These are phyloP conservation scores for Pseudogymnoascus pannorum DNA, from an alignment of 2,329 filamentous ascomycete genomes.

Conservation along the genomic window DNA sequence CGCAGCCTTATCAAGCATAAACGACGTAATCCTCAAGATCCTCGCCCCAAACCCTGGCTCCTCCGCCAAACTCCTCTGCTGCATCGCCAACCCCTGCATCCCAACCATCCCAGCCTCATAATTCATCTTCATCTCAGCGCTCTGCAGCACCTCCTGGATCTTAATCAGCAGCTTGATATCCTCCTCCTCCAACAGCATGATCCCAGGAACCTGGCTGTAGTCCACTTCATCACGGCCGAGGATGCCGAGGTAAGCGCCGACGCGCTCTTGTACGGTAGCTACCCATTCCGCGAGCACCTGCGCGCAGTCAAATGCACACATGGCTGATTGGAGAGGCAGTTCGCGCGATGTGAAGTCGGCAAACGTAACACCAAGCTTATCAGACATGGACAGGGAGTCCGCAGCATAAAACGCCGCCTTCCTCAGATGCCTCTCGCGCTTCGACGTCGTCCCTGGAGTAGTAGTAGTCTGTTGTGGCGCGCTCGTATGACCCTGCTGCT, in stretches of 20 bases:
- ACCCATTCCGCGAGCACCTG: constrained; percentile 94
- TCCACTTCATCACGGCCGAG: constrained; percentile 79
- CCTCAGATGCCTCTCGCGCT: constrained; percentile 78
- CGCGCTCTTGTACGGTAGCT: constrained; percentile 83
- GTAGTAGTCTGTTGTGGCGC: background rate
- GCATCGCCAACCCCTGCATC: constrained; percentile 42
- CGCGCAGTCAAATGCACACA: constrained; percentile 90
- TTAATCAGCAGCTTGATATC: constrained; percentile 80
- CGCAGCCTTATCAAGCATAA: constrained; percentile 79
- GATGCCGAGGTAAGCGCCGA: constrained; percentile 82
- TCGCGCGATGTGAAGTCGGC: constrained; percentile 78
- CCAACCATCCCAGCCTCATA: constrained; percentile 46
- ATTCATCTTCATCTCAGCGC: constrained; percentile 73
- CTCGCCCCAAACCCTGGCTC: constrained; percentile 76
- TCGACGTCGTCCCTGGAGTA: constrained; percentile 45
- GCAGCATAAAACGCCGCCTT: constrained; percentile 95
- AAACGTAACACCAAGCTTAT: constrained; percentile 78
- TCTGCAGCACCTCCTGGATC: constrained; percentile 69
- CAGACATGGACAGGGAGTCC: constrained; percentile 81
- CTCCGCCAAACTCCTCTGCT: constrained; percentile 48
- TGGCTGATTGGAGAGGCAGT: constrained; percentile 79
- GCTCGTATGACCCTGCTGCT: constrained; percentile 16
- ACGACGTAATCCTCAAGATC: constrained; percentile 74
- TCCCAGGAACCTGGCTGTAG: constrained; percentile 69
- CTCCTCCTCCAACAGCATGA: constrained; percentile 87